Base-by-base conservation (phyloP, 352 stramenopile species). In the Globisporangium solare region DNA sequence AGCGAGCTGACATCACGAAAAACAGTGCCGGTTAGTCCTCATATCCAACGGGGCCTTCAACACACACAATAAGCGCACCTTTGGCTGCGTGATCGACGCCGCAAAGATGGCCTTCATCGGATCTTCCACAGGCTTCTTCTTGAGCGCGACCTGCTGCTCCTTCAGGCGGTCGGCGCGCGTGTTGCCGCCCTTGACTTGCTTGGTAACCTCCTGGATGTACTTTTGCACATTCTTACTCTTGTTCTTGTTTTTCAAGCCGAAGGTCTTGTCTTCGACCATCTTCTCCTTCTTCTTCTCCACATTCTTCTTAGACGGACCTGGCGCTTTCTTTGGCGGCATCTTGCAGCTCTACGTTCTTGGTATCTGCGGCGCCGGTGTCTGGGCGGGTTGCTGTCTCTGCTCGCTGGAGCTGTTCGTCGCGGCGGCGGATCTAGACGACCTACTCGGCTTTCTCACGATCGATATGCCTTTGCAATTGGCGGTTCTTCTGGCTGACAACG, bases 191-290 rank as follows among this genome's bases (percentile, higher is more conserved):
- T 92, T 95, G 51, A 93, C 86, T 67, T 96, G 85, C 61, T 96
- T 96, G 42, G 86, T 88, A 46, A 96, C 86, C 54, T 93, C 76
- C 70, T 93, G 74, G 51, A 97, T 90, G 71, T 93, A 96, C 67
- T 95, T 86, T 67, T 98, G 92, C 51, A 98, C 94, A 63, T 97
- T 97, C 61, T 97, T 97, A 67, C 76, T 95, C 79, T 99, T 99
- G 73, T 99, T 99, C 72, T 99, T 99, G 83, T 99, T 99, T 78
- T 99, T 99, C 22, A 99, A 79, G 24, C 97, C 97, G 64, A 99
- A 99, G 15, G 97, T 99, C 77, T 98, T 98, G 78, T 99, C 97
- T 64, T 99, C 97, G 40, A 99, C 67, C 18, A 81, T 62, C 77
- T 98, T 97, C 17, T 96, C 87, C 63, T 95, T 91, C 68, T 94